Evolutionary conservation across 202 grass and related monocot genomes (phyloP), one percentile per base, ranked within the genome.

Genomic region (Dendrocalamus latiflorus): DNA sequence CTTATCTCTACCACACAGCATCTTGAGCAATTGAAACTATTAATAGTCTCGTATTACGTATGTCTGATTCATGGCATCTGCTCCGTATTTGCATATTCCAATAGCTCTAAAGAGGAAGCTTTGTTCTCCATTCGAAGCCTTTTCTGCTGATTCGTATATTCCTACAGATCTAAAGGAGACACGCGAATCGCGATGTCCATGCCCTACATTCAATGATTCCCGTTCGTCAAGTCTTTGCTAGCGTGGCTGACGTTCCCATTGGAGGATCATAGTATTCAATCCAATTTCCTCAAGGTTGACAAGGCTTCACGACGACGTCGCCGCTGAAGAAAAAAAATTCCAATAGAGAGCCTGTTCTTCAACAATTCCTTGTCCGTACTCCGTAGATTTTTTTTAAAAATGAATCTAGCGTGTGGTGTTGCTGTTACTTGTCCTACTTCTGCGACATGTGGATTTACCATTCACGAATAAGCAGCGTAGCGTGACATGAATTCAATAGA

Each of bases 181-280:
- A 15, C 17, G 47, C n/a, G n/a, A n/a, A n/a, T n/a, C n/a, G n/a
- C 15, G 28, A 30, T 10, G 49, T 37, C 8, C 28, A 17, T 18
- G 39, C 16, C 12, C n/a, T 11, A 21, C 34, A 36, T 36, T 36
- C 34, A 36, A 6, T 14, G 28, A 63, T 50, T 80, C 44, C 55
- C 71, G 38, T 58, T 81, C 45, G 77, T 81, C 70, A 58, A 85
- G 26, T 38, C 26, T 48, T 58, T 34, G 11, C 28, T 50, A 20
- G 56, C 45, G 30, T 16, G 69, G 44, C 51, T 63, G 17, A 37
- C 51, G 63, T 76, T 41, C 55, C 42, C 75, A 48, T 5, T 39
- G 54, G 62, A 62, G 20, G 57, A 56, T 72, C 74, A 4, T 37
- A 2, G 37, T 41, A 79, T 51, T 6, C 28, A 62, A 72, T 39